Evolutionary conservation across 306 rosid genomes (phyloP).

Genomic region (Alnus rubra): DNA sequence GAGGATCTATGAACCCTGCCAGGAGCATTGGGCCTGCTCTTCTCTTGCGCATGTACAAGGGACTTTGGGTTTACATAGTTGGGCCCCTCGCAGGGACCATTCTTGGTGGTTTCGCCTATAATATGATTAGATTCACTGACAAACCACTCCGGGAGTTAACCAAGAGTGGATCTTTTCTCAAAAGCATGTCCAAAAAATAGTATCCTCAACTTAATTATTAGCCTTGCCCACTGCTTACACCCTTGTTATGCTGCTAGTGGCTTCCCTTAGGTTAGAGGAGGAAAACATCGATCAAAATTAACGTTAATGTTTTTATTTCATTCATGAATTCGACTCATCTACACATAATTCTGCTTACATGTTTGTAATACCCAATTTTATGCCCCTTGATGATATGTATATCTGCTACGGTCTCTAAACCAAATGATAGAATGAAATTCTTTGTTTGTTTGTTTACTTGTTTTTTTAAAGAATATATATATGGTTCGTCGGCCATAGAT

Average conservation of each 20-base stretch:
- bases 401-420: not conserved
- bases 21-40: conserved; percentile 75
- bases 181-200: conserved; percentile 26
- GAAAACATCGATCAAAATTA: not conserved
- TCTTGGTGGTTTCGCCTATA: conserved; percentile 49
- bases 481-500: not conserved
- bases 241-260: not conserved
- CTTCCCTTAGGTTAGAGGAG: not conserved
- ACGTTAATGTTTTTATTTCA: not conserved
- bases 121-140: conserved; percentile 48
- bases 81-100: conserved; percentile 58
- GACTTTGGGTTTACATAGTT: conserved; percentile 49
- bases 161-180: conserved; percentile 35
- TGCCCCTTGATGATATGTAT: not conserved
- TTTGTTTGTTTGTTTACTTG: too few relatives aligned
- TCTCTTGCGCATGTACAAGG: conserved; percentile 36
- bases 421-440: not conserved
- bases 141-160: conserved; percentile 52
- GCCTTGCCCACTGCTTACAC: not conserved
- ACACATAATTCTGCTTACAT: too few relatives aligned
- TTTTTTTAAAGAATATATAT: not conserved
- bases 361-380: not conserved
- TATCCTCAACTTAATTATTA: not conserved
- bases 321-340: too few relatives aligned
- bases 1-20: conserved; percentile 78